Evolutionary conservation across 805 yeast species (phyloP), one percentile per base, ranked within the genome.

Genomic region (Candida nemodendra): DNA sequence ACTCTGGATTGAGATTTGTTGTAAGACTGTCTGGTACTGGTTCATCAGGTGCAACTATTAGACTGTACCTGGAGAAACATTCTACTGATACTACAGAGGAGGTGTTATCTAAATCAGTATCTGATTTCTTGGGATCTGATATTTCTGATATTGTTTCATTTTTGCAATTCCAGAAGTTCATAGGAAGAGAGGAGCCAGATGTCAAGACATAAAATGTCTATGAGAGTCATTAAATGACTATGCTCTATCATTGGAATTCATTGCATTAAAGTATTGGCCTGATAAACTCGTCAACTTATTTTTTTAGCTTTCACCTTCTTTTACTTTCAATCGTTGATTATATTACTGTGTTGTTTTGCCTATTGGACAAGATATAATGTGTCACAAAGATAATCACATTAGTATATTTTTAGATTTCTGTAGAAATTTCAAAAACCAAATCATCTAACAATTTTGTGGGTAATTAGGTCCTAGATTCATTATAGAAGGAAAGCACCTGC

Each of bases 1-100:
- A 75, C 34, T 81, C 81, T 53, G 96, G 97, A 5, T 74, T 85
- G 43, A 78, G 97, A 61, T 78, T 90, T 36, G 85, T 93, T 25
- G 84, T 88, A 37, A 82, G 99, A 64, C 72, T 93, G 48, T 88
- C 96, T 0, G 99, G 99, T 39, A 91, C 99, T 2, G 99, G 99
- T 12, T 89, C 97, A 2, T 82, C 95, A 2, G 99, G 99, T 33
- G 98, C 99, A 15, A 91, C 99, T 5, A 89, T 93, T 43, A 79
- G 99, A 64, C 72, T 91, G 51, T 91, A 91, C 66, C 68, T 91
- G 57, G 98, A 91, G 65, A 83, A 81, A 63, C 88, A 84, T 67
- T 78, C 85, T 18, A 51, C 62, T 32, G 93, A 87, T 56, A 54
- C 63, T 34, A 45, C 75, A 14, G 72, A 71, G 27, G 76, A 73